Evolutionary conservation across 495 filamentous ascomycete genomes (phyloP), one percentile per base, ranked within the genome.

Genomic region (Elasticomyces elasticus): DNA sequence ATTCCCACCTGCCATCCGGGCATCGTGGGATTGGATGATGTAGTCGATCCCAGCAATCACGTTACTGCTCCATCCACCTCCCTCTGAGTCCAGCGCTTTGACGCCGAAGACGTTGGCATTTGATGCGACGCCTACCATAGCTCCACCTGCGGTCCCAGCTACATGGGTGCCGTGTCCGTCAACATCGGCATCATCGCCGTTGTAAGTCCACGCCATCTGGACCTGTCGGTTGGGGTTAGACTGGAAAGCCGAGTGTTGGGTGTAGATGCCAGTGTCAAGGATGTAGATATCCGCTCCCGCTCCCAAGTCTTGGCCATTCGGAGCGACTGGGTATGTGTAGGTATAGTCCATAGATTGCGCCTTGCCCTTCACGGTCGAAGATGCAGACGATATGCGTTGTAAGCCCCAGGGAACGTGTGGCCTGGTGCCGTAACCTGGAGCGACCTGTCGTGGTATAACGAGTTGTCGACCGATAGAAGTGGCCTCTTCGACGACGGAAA

Each of bases 231-330:
- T 66, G n/a, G n/a, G n/a, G n/a, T n/a, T n/a, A n/a, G n/a, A n/a
- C n/a, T n/a, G n/a, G 54, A 78, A 77, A n/a, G 66, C 69, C 27
- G 64, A 52, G 49, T 78, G 73, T 0, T 63, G 48, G 15, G 62
- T 64, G 49, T 72, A 71, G 54, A 78, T 66, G 25, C 76, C 75
- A 1, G 71, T 76, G 51, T 78, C 75, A 22, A 77, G 54, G 23
- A 78, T 51, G 57, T 78, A 78, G 52, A 78, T 72, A 53, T 77
- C 75, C 7, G 75, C 75, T 12, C 71, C 73, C 0, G 55, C 41
- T 5, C 74, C 75, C 11, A 74, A 66, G 2, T 42, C 51, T n/a
- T n/a, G n/a, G n/a, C n/a, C n/a, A n/a, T n/a, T n/a, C n/a, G n/a
- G n/a, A n/a, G 1, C 26, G 28, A 37, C 60, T 63, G 12, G 68